Evolutionary conservation across 176 grass and related monocot genomes (phyloP).

Genomic region (Bromus sterilis): DNA sequence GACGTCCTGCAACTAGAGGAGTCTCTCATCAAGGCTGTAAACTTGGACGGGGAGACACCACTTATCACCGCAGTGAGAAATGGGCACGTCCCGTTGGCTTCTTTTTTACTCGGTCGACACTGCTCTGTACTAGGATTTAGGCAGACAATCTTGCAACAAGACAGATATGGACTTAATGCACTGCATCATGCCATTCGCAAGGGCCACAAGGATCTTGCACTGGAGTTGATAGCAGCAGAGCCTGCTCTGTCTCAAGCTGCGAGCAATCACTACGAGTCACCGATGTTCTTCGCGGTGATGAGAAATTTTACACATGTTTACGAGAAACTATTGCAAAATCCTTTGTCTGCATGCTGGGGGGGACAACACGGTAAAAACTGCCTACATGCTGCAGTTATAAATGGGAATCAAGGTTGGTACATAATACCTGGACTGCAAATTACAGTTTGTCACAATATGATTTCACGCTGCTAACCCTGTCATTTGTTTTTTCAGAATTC

Average conservation of each 20-base stretch:
- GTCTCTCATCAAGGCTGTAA: background rate
- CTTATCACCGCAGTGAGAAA: background rate
- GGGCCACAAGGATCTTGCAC: background rate
- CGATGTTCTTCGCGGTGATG: background rate
- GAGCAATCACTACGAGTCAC: background rate
- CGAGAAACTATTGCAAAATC: background rate
- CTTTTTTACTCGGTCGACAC: background rate
- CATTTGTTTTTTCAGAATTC: no score
- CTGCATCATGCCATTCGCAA: background rate
- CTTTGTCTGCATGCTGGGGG: background rate
- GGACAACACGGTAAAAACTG: background rate
- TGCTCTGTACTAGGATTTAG: accelerated
- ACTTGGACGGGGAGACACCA: background rate
- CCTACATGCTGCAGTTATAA: background rate
- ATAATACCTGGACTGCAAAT: background rate
- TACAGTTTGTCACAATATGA: background rate
- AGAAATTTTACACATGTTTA: background rate
- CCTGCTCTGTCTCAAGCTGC: background rate
- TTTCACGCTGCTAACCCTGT: no score
- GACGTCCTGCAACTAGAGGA: background rate
- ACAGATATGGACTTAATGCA: background rate
- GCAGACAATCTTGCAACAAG: background rate
- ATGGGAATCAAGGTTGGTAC: background rate
- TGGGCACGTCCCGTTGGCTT: background rate
- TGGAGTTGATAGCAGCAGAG: background rate